Conservation (phyloP, 1,139 yeast species). For the Yamadazyma jaroonii region DNA sequence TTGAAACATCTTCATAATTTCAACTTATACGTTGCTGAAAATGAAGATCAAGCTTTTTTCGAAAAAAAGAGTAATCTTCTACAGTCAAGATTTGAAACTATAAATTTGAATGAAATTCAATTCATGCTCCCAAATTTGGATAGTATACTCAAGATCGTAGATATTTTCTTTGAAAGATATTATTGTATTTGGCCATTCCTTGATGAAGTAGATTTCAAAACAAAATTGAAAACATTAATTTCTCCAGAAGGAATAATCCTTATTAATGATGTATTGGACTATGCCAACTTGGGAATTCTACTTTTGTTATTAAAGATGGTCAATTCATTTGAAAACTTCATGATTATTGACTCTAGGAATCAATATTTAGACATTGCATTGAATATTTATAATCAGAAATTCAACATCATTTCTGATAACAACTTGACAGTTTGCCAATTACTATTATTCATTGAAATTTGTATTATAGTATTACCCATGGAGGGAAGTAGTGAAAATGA, state of each 20-base stretch:
- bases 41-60: slow-evolving; percentile 2
- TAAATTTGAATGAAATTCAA: slow-evolving; percentile 3
- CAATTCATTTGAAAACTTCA: slow-evolving; percentile 5
- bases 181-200: slow-evolving; percentile 48
- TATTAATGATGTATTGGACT: slow-evolving; percentile 16
- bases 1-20: slow-evolving; percentile 4
- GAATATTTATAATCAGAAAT: slow-evolving; percentile 6
- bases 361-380: slow-evolving; percentile 4
- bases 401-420: slow-evolving; percentile 1
- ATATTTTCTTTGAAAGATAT: slow-evolving; percentile 41
- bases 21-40: slow-evolving; percentile 7
- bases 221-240: slow-evolving; percentile 20
- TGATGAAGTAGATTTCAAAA: slow-evolving; percentile 35
- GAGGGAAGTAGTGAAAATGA: slow-evolving; percentile 6
- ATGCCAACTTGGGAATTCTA: slow-evolving; percentile 23
- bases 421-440: slow-evolving; percentile 6
- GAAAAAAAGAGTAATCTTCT: slow-evolving; percentile 1
- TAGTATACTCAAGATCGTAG: slow-evolving; percentile 42
- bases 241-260: slow-evolving; percentile 8
- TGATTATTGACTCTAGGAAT: slow-evolving; percentile 1
- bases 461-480: slow-evolving; percentile 1
- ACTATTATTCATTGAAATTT: slow-evolving; percentile 2
- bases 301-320: slow-evolving; percentile 20
- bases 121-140: slow-evolving; percentile 39
- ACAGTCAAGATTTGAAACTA: slow-evolving; percentile 1